Conservation (phyloP, 140 eudicot genomes). For the Ambrosia hybrid region DNA sequence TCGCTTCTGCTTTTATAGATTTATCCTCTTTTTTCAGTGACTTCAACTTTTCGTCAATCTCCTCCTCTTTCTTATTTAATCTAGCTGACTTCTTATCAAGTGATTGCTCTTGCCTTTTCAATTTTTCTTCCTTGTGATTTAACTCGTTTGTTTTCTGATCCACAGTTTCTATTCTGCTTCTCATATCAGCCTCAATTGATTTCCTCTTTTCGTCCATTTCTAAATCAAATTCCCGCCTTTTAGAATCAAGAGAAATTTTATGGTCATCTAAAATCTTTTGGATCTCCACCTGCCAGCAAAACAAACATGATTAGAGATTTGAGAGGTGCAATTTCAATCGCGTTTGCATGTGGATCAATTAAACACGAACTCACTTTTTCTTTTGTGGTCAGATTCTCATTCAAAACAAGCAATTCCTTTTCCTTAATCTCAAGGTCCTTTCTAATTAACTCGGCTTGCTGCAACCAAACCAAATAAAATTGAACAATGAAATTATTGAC, state of each 20-base stretch:
- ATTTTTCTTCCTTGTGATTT: slow-evolving; percentile 61
- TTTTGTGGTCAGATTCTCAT: slow-evolving; percentile 61
- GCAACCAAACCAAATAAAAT: slow-evolving; percentile 24
- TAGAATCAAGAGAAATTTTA: slow-evolving; percentile 39
- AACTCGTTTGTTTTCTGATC: slow-evolving; percentile 52
- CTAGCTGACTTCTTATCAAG: slow-evolving; percentile 64
- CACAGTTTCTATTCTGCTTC: slow-evolving; percentile 42
- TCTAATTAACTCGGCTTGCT: slow-evolving; percentile 62
- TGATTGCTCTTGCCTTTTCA: slow-evolving; percentile 62
- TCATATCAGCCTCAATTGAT: slow-evolving; percentile 53
- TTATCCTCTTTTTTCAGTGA: slow-evolving; percentile 62
- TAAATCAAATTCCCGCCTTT: slow-evolving; percentile 53
- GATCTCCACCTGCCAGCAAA: slow-evolving; percentile 66
- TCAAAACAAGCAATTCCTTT: slow-evolving; percentile 51
- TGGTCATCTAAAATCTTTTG: slow-evolving; percentile 71
- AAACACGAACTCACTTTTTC: slow-evolving; percentile 64
- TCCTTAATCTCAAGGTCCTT: slow-evolving; percentile 60
- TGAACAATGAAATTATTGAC: not conserved
- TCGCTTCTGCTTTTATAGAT: slow-evolving; percentile 46
- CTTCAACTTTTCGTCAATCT: slow-evolving; percentile 50
- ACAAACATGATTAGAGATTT: not conserved
- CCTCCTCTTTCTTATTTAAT: slow-evolving; percentile 68
- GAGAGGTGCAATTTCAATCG: not conserved
- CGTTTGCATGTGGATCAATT: not conserved
- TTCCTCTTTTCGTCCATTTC: slow-evolving; percentile 70